A percentile compares a stretch with the other conserved stretches of the same genome.
phyloP scores from a whole-genome alignment of 495 filamentous ascomycete species.

The Penicillium cinerascens region DNA sequence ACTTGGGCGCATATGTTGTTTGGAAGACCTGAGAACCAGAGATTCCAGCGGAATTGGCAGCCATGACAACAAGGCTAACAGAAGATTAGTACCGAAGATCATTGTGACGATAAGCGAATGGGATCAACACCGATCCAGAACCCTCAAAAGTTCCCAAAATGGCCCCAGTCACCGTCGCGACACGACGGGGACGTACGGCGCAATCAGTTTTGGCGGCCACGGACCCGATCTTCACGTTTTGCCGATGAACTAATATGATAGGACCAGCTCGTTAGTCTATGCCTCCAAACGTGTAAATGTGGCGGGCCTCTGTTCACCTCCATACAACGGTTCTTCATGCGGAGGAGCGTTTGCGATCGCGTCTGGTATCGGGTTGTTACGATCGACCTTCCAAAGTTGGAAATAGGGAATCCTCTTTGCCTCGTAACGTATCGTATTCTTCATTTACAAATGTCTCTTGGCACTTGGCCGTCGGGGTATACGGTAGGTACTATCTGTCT shows the following conservation, averaged over 20 bases:
- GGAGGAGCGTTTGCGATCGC: neutral
- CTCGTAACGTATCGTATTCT: neutral
- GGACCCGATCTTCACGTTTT: conserved; percentile 5
- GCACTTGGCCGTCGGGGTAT: neutral
- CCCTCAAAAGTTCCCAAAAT: neutral
- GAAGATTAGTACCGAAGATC: conserved; percentile 9
- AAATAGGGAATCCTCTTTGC: neutral
- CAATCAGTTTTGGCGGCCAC: conserved; percentile 11
- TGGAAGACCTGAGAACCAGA: conserved; percentile 54
- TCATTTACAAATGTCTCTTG: neutral
- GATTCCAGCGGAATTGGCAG: conserved; percentile 51
- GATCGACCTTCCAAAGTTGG: neutral
- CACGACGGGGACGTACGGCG: conserved; percentile 22
- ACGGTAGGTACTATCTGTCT: neutral
- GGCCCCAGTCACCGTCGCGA: conserved; percentile 13
- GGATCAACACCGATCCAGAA: neutral
- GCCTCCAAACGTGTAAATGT: neutral
- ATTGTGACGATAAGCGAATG: neutral
- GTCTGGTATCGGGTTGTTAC: neutral
- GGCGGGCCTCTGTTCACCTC: neutral
- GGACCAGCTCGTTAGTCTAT: neutral
- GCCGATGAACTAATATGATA: neutral
- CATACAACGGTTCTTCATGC: neutral
- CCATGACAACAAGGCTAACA: conserved; percentile 49
- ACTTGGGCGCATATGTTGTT: conserved; percentile 47